A percentile compares a stretch with the other conserved stretches of the same genome.
Conservation (phyloP, 805 yeast species). For the Maudiozyma turicensis region DNA sequence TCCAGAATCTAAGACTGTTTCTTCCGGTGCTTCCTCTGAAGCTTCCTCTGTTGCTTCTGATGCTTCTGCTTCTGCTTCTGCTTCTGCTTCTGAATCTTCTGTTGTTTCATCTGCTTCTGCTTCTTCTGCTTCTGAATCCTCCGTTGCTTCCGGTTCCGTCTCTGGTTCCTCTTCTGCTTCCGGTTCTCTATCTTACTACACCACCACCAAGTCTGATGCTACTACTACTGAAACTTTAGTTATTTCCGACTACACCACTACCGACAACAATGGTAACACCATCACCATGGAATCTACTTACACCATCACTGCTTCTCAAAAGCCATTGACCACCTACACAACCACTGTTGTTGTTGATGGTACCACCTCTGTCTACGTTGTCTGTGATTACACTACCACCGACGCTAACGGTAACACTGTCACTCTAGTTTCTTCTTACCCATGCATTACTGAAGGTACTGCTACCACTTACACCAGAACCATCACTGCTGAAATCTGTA, state of each 20-base stretch:
- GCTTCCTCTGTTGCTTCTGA: background rate
- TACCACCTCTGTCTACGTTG: constrained; percentile 1
- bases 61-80: background rate
- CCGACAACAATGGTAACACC: constrained; percentile 1
- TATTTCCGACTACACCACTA: constrained; percentile 1
- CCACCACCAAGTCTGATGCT: background rate
- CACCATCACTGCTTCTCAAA: constrained; percentile 1
- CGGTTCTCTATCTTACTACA: constrained; percentile 1
- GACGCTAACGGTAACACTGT: constrained; percentile 1
- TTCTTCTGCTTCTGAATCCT: background rate
- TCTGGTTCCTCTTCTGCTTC: background rate
- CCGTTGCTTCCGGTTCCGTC: background rate
- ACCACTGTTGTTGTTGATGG: background rate
- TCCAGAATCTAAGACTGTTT: background rate
- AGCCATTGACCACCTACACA: constrained; percentile 3
- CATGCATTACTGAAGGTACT: constrained; percentile 1
- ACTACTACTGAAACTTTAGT: background rate
- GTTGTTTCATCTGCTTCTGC: background rate
- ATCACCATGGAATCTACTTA: constrained; percentile 1
- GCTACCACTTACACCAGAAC: constrained; percentile 3
- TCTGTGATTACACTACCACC: constrained; percentile 2
- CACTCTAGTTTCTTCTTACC: constrained; percentile 1
- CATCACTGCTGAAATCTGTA: constrained; percentile 2
- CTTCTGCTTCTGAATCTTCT: background rate
- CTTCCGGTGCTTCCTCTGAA: background rate